Base-by-base conservation (phyloP, 2,329 filamentous ascomycete species). In the Pseudocercospora macadamiae region DNA sequence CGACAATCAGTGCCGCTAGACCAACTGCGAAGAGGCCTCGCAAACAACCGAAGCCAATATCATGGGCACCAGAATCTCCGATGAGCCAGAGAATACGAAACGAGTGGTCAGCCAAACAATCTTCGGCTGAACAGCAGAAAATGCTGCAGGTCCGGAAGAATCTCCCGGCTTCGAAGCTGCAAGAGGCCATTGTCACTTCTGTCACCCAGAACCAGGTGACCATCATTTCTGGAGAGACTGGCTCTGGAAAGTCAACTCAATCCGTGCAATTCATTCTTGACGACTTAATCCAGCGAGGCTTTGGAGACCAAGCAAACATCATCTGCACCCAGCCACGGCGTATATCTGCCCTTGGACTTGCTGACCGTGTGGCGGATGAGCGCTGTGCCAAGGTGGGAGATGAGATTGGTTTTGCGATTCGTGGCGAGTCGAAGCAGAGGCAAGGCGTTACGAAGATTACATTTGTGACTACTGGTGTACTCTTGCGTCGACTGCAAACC, bases 211-310 rank as follows among this genome's bases (percentile, higher is more conserved):
- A 93, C 69, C 89, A 97, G 74, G 92, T 99, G 51, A 96, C 91
- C 0, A 97, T 99, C 69, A 95, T 99, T 67, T 96, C 93, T 42
- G 95, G 95, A 66, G 95, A 97, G 76, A 99, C 95, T 3, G 95
- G 95, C 54, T 96, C 91, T 16, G 95, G 95, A 71, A 99, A 99
- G 76, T 96, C 91, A 49, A 97, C 95, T 0, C 95, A 99, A 74
- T 95, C 91, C 2, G 91, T 97, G 30, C 95, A 99, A 73, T 99
- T 97, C 74, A 83, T 99, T 42, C 81, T 99, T 1, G 95, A 99
- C 69, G 91, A 97, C 67, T 79, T 97, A 63, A 96, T 97, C 67
- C 82, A 84, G 61, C 82, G 84, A 45, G 85, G 88, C 6, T 80
- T 96, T 7, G 95, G 93, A 2, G 84, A 84, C 10, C 85, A 85